Evolutionary conservation across 2,329 filamentous ascomycete genomes (phyloP).

Genomic region (Ophiostoma perfectum): DNA sequence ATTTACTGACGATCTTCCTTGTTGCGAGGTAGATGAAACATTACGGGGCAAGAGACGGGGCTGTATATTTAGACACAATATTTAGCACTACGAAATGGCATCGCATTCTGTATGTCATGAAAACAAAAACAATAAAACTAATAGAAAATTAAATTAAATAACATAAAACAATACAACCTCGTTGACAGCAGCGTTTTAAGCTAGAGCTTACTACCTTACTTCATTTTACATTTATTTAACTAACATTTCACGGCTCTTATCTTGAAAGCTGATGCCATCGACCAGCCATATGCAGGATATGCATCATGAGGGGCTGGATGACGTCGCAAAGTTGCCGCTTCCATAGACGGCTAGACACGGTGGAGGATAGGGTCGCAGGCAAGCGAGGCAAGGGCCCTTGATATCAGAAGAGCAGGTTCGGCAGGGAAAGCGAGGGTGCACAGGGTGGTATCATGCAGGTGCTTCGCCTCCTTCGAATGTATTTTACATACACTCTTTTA

Average conservation of each 20-base stretch:
- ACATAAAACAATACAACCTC: no score
- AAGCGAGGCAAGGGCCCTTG: not conserved
- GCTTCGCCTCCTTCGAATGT: not conserved
- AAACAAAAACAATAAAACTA: no score
- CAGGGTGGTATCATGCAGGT: constrained; percentile 2
- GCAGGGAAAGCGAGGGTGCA: not conserved
- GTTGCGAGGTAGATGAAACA: not conserved
- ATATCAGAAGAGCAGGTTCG: not conserved
- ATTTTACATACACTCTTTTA: not conserved
- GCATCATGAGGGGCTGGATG: constrained; percentile 5
- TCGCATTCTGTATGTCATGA: no score
- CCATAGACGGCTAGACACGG: not conserved
- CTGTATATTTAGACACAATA: not conserved
- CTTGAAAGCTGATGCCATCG: not conserved
- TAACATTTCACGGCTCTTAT: not conserved
- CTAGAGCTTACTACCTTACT: not conserved
- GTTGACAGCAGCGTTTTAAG: not conserved
- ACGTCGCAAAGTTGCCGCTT: constrained; percentile 11
- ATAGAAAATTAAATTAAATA: no score
- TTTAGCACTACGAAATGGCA: no score
- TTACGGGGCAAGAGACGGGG: not conserved
- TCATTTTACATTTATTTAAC: not conserved
- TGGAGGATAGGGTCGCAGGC: not conserved
- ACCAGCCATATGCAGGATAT: not conserved
- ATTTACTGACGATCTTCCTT: not conserved